A percentile compares a stretch with the other conserved stretches of the same genome.
Evolutionary conservation across 1,284 basidiomycete species (phyloP).

Genomic region (Pseudozyma tsukubaensis): DNA sequence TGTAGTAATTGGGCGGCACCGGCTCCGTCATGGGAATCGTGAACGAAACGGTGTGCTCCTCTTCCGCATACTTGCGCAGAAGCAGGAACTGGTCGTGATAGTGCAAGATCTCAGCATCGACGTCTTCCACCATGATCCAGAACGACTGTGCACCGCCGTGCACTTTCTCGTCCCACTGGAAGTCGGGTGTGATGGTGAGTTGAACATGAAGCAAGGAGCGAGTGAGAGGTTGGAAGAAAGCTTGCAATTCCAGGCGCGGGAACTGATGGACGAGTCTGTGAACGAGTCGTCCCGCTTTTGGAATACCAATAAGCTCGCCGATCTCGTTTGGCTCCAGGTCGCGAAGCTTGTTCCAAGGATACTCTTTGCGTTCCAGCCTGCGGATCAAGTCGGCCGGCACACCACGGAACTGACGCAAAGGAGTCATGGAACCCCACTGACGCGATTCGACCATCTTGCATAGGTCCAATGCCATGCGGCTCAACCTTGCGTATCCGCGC

Average conservation of each 20-base stretch:
- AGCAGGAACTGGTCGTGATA: conserved; percentile 94
- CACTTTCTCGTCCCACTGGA: conserved; percentile 95
- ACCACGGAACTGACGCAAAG: conserved; percentile 92
- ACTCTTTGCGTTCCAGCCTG: conserved; percentile 97
- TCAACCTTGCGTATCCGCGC: conserved; percentile 95
- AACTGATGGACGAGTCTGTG: conserved; percentile 96
- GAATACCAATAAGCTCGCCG: conserved; percentile 92
- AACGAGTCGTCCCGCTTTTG: conserved; percentile 85
- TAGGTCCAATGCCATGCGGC: conserved; percentile 87
- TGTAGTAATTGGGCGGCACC: conserved; percentile 96
- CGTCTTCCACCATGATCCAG: conserved; percentile 91
- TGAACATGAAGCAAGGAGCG: conserved; percentile 65
- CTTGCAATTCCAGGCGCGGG: conserved; percentile 86
- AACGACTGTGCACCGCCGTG: conserved; percentile 90
- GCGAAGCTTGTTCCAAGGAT: conserved; percentile 63
- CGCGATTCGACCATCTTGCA: conserved; percentile 91
- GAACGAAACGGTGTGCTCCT: conserved; percentile 92
- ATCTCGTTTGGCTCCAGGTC: conserved; percentile 68
- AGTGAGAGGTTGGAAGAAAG: conserved; percentile 65
- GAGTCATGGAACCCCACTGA: conserved; percentile 96
- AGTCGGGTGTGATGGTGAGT: conserved; percentile 84
- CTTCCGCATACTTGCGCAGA: conserved; percentile 84
- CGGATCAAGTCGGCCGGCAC: conserved; percentile 86
- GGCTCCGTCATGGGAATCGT: conserved; percentile 97
- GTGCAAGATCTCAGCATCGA: conserved; percentile 93